Conservation (phyloP, 2,329 filamentous ascomycete genomes). For the Colletotrichum agaves region DNA sequence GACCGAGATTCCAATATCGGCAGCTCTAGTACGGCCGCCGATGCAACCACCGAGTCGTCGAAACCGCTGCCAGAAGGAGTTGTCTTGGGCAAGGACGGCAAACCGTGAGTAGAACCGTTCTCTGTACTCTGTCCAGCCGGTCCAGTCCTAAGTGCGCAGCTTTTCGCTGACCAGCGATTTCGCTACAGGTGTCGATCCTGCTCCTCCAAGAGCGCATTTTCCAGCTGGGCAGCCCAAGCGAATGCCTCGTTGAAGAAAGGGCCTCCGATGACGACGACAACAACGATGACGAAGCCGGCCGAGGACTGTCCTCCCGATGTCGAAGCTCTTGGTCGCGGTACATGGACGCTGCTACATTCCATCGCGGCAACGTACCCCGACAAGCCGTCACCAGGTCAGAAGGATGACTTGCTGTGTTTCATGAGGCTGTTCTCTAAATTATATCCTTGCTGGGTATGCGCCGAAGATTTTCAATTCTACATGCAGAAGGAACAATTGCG, state of each 20-base stretch:
- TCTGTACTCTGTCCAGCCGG: no score
- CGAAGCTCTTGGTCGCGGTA: slow-evolving; percentile 83
- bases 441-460: slow-evolving; percentile 97
- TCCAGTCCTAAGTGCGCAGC: not conserved
- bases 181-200: slow-evolving; percentile 74
- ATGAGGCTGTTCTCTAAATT: slow-evolving; percentile 83
- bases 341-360: slow-evolving; percentile 94
- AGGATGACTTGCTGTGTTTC: slow-evolving; percentile 82
- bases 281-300: slow-evolving; percentile 44
- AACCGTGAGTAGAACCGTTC: slow-evolving; percentile 71
- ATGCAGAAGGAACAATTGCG: slow-evolving; percentile 77
- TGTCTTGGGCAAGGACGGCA: slow-evolving; percentile 82
- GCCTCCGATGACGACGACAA: slow-evolving; percentile 46
- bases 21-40: not conserved
- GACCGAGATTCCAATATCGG: slow-evolving; percentile 4
- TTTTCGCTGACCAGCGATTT: slow-evolving; percentile 1
- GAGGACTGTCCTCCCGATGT: slow-evolving; percentile 92
- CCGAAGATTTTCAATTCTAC: slow-evolving; percentile 88
- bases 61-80: slow-evolving; percentile 76
- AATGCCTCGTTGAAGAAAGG: slow-evolving; percentile 53
- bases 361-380: slow-evolving; percentile 89
- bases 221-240: slow-evolving; percentile 67
- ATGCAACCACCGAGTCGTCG: slow-evolving; percentile 47
- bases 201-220: slow-evolving; percentile 65
- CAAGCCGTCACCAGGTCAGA: slow-evolving; percentile 72